phyloP scores from a whole-genome alignment of 2,329 filamentous ascomycete genomes.

The Thielaviopsis euricoi region DNA sequence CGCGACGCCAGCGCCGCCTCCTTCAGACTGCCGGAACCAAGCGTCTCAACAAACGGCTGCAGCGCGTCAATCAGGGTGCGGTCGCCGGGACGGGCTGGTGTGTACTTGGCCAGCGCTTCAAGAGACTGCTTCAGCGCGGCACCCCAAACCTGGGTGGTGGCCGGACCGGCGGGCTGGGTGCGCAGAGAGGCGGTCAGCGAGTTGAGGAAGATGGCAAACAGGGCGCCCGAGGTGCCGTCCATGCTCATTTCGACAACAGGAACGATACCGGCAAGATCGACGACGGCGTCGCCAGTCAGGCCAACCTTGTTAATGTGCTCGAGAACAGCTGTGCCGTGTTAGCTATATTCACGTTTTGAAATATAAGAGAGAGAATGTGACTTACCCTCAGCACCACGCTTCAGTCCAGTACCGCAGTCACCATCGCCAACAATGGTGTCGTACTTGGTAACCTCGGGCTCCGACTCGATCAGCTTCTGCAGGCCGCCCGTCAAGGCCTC shows the following conservation, averaged over 20 bases:
- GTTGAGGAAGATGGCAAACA: conserved; percentile 76
- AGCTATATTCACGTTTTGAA: conserved; percentile 10
- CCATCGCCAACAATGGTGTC: conserved; percentile 81
- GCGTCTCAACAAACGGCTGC: conserved; percentile 65
- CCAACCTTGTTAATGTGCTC: conserved; percentile 29
- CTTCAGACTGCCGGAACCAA: conserved; percentile 50
- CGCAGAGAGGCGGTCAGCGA: conserved; percentile 53
- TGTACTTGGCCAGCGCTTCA: conserved; percentile 62
- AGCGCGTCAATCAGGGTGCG: conserved; percentile 82
- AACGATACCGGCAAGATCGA: conserved; percentile 36
- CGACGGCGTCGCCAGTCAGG: conserved; percentile 33
- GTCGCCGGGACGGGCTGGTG: conserved; percentile 76
- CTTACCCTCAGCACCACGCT: conserved; percentile 65
- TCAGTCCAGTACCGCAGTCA: conserved; percentile 75
- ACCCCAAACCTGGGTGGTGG: conserved; percentile 32
- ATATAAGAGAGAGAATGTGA: background rate
- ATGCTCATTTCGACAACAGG: conserved; percentile 39
- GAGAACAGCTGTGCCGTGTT: conserved; percentile 29
- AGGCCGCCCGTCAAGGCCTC: conserved; percentile 39
- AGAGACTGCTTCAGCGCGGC: conserved; percentile 56
- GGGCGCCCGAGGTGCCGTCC: conserved; percentile 45
- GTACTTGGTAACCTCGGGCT: conserved; percentile 55
- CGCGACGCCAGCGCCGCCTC: conserved; percentile 61
- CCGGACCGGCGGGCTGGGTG: conserved; percentile 23
- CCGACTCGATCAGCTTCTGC: conserved; percentile 44